Evolutionary conservation across 177 flowering plant species (phyloP).

Genomic region (Vitis hybrid): DNA sequence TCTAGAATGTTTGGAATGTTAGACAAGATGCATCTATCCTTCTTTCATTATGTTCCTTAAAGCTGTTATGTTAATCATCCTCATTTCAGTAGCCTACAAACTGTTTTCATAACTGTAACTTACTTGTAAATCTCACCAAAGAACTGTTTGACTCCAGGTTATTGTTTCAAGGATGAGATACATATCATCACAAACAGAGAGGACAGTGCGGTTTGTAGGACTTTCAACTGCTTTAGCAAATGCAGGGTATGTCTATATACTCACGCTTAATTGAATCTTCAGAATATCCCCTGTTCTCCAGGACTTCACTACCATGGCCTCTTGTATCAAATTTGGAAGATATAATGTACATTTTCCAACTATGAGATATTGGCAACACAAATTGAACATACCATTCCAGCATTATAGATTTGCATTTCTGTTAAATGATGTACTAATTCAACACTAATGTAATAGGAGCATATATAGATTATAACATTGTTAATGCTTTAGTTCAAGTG

Average conservation of each 20-base stretch:
- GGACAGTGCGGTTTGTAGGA: slow-evolving; percentile 88
- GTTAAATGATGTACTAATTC: too few relatives aligned
- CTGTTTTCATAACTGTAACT: background rate
- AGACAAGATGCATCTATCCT: background rate
- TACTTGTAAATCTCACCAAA: slow-evolving; percentile 3
- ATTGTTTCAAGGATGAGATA: slow-evolving; percentile 99
- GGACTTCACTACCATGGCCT: background rate
- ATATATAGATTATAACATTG: too few relatives aligned
- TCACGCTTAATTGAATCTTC: background rate
- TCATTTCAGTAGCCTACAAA: background rate
- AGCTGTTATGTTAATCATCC: background rate
- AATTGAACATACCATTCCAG: too few relatives aligned
- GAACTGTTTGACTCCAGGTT: slow-evolving; percentile 49
- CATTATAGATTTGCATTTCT: too few relatives aligned
- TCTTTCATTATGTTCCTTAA: background rate
- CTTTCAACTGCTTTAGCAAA: slow-evolving; percentile 98
- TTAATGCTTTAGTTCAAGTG: too few relatives aligned
- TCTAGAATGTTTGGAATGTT: background rate
- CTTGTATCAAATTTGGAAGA: background rate
- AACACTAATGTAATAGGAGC: too few relatives aligned
- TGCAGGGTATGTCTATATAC: slow-evolving; percentile 67
- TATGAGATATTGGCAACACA: background rate
- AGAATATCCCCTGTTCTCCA: background rate
- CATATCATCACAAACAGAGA: slow-evolving; percentile 95
- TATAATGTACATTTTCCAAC: background rate